Percentiles rank a stretch among this genome's conserved stretches.
Evolutionary conservation across 768 basidiomycete genomes (phyloP).

Genomic region (Boletus patriciae): DNA sequence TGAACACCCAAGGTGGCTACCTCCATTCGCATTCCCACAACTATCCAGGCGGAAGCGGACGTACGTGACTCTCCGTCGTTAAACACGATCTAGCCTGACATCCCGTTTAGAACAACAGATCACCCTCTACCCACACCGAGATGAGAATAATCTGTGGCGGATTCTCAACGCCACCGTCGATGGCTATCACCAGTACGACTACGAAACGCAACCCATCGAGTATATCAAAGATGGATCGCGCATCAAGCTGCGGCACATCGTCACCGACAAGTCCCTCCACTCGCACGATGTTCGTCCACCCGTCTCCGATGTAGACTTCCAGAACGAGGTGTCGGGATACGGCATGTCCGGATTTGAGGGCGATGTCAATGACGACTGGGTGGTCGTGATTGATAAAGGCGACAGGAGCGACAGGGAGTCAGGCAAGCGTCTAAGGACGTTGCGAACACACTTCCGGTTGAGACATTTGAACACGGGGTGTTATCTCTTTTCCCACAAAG

Average conservation of each 20-base stretch:
- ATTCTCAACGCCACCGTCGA: conserved; percentile 72
- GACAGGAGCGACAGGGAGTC: conserved; percentile 65
- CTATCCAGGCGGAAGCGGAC: conserved; percentile 89
- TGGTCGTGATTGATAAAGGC: conserved; percentile 79
- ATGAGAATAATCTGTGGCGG: conserved; percentile 92
- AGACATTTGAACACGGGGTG: conserved; percentile 87
- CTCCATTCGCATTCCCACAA: conserved; percentile 90
- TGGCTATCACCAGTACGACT: conserved; percentile 45
- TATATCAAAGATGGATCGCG: conserved; percentile 65
- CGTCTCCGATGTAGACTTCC: conserved; percentile 97
- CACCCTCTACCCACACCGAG: conserved; percentile 98
- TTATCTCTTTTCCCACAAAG: conserved; percentile 97
- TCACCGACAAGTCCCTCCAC: conserved; percentile 86
- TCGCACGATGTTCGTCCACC: conserved; percentile 95
- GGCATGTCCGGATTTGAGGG: conserved; percentile 84
- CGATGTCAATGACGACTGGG: conserved; percentile 92
- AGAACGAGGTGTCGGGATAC: conserved; percentile 96
- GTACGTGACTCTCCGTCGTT: conserved; percentile 44
- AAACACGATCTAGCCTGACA: not conserved
- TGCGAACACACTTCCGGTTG: conserved; percentile 80
- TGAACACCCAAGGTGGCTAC: conserved; percentile 99
- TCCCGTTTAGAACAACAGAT: conserved; percentile 84
- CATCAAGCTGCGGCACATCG: conserved; percentile 78
- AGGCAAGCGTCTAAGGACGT: conserved; percentile 67
- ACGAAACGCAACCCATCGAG: conserved; percentile 51